phyloP scores from a whole-genome alignment of 2,329 filamentous ascomycete genomes.

The Sphaerulina populicola region DNA sequence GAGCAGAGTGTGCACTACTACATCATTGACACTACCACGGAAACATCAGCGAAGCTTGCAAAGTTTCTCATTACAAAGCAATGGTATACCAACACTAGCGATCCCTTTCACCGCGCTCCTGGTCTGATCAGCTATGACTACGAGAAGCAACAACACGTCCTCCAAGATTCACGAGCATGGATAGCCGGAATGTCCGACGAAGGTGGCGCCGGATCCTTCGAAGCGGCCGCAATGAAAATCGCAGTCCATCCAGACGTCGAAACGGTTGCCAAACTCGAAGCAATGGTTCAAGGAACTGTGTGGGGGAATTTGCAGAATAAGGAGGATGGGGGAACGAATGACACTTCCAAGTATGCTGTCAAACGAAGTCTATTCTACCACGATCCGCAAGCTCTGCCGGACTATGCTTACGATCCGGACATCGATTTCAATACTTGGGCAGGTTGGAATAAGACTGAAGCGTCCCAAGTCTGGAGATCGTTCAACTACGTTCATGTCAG shows the following conservation, averaged over 20 bases:
- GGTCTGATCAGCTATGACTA: constrained; percentile 52
- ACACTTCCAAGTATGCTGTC: constrained; percentile 39
- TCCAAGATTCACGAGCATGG: constrained; percentile 48
- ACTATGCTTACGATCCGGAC: constrained; percentile 39
- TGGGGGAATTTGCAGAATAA: constrained; percentile 42
- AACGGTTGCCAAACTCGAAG: constrained; percentile 48
- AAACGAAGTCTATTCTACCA: constrained; percentile 53
- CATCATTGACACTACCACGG: not conserved
- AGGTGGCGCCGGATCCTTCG: constrained; percentile 49
- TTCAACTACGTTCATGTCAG: constrained; percentile 54
- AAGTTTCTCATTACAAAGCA: constrained; percentile 48
- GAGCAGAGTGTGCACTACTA: not conserved
- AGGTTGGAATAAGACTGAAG: constrained; percentile 44
- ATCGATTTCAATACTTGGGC: constrained; percentile 40
- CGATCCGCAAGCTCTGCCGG: constrained; percentile 38
- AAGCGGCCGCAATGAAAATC: constrained; percentile 51
- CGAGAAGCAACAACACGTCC: constrained; percentile 29
- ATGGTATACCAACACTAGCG: constrained; percentile 45
- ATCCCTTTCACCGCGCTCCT: constrained; percentile 48
- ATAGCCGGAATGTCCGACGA: constrained; percentile 54
- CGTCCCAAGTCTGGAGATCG: constrained; percentile 44
- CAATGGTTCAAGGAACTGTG: constrained; percentile 46
- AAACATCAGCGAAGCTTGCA: not conserved
- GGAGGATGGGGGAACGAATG: constrained; percentile 1
- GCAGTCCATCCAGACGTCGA: constrained; percentile 42